Evolutionary conservation across 106 monocot species (phyloP).

Genomic region (Xerophyta viscosa): DNA sequence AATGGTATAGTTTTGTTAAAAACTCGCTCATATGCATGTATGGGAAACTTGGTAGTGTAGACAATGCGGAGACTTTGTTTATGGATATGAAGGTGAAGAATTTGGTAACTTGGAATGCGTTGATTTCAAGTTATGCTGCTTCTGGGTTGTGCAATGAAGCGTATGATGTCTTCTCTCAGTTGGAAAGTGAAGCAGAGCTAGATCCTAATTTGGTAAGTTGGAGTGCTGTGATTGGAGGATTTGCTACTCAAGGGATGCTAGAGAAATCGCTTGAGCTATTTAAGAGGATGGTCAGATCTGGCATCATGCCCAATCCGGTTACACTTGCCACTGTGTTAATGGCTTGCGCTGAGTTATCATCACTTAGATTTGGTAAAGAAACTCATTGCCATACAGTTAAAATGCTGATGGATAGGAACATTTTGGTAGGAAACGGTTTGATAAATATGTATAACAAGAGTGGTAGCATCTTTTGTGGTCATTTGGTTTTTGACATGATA

Average conservation of each 20-base stretch:
- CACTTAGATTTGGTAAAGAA: constrained; percentile 30
- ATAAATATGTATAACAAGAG: constrained; percentile 47
- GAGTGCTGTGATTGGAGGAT: constrained; percentile 49
- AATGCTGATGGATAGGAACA: constrained; percentile 13
- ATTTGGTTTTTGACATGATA: constrained; percentile 25
- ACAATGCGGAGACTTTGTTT: constrained; percentile 38
- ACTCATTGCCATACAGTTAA: constrained; percentile 30
- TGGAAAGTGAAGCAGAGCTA: constrained; percentile 14
- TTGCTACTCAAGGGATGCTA: constrained; percentile 15
- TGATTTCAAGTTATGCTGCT: constrained; percentile 59
- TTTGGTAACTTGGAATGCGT: constrained; percentile 57
- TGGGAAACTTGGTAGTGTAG: constrained; percentile 40
- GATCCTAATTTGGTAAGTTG: constrained; percentile 45
- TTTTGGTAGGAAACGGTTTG: constrained; percentile 33
- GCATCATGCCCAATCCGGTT: constrained; percentile 22
- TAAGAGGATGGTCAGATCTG: constrained; percentile 25
- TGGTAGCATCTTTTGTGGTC: constrained; percentile 17
- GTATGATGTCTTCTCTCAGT: constrained; percentile 23
- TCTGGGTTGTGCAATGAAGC: constrained; percentile 35
- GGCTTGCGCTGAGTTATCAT: constrained; percentile 27
- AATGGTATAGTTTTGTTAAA: constrained; percentile 38
- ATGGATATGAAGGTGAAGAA: constrained; percentile 11
- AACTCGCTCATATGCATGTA: constrained; percentile 65
- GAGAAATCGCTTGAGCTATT: constrained; percentile 32
- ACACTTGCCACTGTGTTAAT: constrained; percentile 33